Evolutionary conservation across 257 asterid species (phyloP).

Genomic region (Voacanga thouarsii): DNA sequence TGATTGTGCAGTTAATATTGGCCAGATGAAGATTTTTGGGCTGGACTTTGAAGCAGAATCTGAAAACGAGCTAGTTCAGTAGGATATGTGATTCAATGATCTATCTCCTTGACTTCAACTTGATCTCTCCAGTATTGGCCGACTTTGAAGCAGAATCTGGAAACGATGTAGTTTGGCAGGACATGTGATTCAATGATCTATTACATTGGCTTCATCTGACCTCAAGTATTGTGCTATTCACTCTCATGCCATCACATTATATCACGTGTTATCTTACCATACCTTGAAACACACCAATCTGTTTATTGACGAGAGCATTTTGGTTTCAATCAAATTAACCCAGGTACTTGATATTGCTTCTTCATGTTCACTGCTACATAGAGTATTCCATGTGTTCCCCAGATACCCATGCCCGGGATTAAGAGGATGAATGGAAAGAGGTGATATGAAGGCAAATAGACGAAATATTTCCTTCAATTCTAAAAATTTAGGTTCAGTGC

Average conservation of each 20-base stretch:
- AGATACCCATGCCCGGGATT: too few species aligned
- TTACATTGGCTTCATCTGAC: background rate
- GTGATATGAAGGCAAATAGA: too few species aligned
- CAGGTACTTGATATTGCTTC: background rate
- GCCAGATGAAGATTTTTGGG: constrained; percentile 74
- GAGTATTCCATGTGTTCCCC: too few species aligned
- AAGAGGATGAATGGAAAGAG: too few species aligned
- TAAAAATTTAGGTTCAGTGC: too few species aligned
- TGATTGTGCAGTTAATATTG: constrained; percentile 67
- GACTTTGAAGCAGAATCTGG: background rate
- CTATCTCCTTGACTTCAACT: background rate
- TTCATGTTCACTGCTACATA: background rate
- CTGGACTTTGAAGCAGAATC: constrained; percentile 55
- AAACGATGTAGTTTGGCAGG: background rate
- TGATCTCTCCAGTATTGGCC: background rate
- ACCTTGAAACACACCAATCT: background rate
- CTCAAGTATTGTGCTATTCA: background rate
- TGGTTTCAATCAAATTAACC: background rate
- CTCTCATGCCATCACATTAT: too few species aligned
- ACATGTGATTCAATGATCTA: background rate
- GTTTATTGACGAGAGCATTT: background rate
- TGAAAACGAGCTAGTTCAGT: constrained; percentile 31
- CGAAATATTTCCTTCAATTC: too few species aligned
- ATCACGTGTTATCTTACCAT: background rate
- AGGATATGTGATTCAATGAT: constrained; percentile 8